Evolutionary conservation across 202 grass and related monocot species (phyloP).

Genomic region (Carex arenaria): DNA sequence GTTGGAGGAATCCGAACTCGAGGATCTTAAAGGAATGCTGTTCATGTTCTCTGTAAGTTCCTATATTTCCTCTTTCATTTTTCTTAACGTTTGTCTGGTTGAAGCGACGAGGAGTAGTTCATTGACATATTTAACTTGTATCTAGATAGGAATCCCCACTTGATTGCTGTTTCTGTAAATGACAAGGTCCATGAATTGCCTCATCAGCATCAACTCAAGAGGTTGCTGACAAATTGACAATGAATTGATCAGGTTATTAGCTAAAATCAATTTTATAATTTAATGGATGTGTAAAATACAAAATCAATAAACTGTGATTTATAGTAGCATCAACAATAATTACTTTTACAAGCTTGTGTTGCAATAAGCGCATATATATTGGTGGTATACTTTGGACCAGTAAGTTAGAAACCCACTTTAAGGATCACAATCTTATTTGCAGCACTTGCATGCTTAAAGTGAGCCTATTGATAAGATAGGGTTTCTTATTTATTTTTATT

Average conservation of each 20-base stretch:
- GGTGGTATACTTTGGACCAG: too few relatives aligned
- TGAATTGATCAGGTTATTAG: not conserved
- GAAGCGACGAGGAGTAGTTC: not conserved
- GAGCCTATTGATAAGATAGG: not conserved
- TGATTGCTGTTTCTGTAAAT: too few relatives aligned
- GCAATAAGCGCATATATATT: too few relatives aligned
- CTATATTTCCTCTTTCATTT: constrained; percentile 1
- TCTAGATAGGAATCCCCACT: not conserved
- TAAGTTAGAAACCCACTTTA: too few relatives aligned
- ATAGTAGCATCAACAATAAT: not conserved
- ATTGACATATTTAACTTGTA: not conserved
- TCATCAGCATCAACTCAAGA: not conserved
- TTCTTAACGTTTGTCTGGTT: not conserved
- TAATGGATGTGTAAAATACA: not conserved
- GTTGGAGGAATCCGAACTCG: not conserved
- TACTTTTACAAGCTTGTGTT: too few relatives aligned
- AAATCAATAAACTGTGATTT: not conserved
- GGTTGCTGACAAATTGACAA: not conserved
- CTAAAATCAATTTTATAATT: not conserved
- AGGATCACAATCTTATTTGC: too few relatives aligned
- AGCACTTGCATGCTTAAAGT: too few relatives aligned
- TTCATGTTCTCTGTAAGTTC: constrained; percentile 92
- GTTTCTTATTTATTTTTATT: not conserved
- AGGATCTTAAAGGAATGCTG: constrained; percentile 60
- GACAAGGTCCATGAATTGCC: not conserved